Evolutionary conservation across 306 rosid species (phyloP).

Genomic region (Crataegus laevigata): DNA sequence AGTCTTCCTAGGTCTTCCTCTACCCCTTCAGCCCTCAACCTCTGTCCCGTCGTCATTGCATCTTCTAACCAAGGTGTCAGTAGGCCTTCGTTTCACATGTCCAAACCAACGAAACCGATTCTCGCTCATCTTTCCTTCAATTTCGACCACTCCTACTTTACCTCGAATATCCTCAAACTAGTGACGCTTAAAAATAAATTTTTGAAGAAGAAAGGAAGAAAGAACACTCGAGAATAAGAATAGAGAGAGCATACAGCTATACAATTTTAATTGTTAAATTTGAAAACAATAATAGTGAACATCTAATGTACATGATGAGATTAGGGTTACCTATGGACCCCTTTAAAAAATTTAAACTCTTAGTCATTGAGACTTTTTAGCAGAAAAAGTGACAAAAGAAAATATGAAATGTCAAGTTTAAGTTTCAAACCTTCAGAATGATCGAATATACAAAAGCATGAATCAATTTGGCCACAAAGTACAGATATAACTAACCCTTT

Average conservation of each 20-base stretch:
- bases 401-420: background rate
- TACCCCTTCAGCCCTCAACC: too few relatives aligned
- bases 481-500: conserved; percentile 60
- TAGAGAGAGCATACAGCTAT: background rate
- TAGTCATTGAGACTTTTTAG: background rate
- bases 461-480: background rate
- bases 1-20: too few relatives aligned
- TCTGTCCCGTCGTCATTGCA: too few relatives aligned
- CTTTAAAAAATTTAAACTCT: background rate
- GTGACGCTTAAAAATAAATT: background rate
- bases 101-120: too few relatives aligned
- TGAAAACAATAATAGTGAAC: background rate
- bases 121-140: too few relatives aligned
- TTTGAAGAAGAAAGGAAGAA: background rate
- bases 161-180: too few relatives aligned
- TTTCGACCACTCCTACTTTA: too few relatives aligned
- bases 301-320: background rate
- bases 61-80: too few relatives aligned
- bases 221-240: background rate
- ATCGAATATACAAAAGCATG: background rate
- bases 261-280: background rate
- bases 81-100: too few relatives aligned
- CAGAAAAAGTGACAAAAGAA: background rate
- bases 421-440: background rate
- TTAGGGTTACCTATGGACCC: background rate